Evolutionary conservation across 148 eudicot species (phyloP).

Genomic region (Pharnaceum exiguum): DNA sequence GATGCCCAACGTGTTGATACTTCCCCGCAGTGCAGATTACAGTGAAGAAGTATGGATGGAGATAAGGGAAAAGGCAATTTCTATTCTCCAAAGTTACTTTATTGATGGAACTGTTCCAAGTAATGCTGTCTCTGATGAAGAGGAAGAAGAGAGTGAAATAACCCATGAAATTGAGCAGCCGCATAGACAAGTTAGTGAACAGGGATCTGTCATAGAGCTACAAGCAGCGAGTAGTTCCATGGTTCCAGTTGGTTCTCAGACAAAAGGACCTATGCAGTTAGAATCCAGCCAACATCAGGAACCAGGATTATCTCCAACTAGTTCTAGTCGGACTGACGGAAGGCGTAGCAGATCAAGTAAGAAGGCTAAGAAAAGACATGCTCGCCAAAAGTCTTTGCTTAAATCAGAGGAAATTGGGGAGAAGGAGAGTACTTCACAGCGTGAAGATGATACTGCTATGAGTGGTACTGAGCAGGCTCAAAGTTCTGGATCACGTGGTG

Average conservation of each 20-base stretch:
- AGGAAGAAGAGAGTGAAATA: constrained; percentile 68
- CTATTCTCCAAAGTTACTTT: constrained; percentile 77
- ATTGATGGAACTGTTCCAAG: constrained; percentile 67
- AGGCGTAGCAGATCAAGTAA: constrained; percentile 92
- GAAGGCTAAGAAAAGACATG: constrained; percentile 88
- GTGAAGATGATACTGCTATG: constrained; percentile 86
- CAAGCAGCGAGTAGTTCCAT: constrained; percentile 33
- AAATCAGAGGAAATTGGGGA: constrained; percentile 65
- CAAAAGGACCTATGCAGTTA: constrained; percentile 34
- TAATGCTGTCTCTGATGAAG: constrained; percentile 81
- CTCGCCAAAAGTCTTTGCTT: constrained; percentile 72
- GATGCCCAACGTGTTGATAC: constrained; percentile 98
- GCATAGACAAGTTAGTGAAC: constrained; percentile 42
- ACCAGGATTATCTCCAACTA: constrained; percentile 44
- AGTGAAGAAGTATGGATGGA: constrained; percentile 99
- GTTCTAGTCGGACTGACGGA: constrained; percentile 56
- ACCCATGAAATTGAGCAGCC: constrained; percentile 46
- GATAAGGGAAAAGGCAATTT: constrained; percentile 86
- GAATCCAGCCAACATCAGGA: constrained; percentile 57
- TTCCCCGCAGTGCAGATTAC: constrained; percentile 97
- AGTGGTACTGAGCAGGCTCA: constrained; percentile 85
- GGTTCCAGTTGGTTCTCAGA: constrained; percentile 53
- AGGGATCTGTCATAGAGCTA: constrained; percentile 44
- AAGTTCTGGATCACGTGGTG: constrained; percentile 73
- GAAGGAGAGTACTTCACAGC: constrained; percentile 63